Base-by-base conservation (phyloP, 345 rosid genomes). In the Odontarrhena argentea region DNA sequence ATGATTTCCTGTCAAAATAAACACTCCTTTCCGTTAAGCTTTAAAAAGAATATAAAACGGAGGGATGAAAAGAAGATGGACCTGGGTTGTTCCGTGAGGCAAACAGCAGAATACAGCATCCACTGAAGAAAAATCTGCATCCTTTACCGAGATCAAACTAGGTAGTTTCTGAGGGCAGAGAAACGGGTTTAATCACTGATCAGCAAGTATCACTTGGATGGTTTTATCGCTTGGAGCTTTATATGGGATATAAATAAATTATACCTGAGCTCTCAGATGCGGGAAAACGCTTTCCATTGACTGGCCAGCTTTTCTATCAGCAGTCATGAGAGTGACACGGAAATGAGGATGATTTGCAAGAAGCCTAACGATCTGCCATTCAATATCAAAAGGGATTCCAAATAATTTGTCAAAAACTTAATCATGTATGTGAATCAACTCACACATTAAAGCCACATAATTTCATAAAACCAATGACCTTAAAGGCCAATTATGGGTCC, bases 301-400 rank as follows among this genome's bases (percentile, higher is more conserved):
- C 67, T 89, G 93, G n/a, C 99, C 97, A 49, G 98, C 97, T 81
- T 95, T 95, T 77, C 96, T 89, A 74, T 95, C 99, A 34, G 99
- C 97, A 62, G 97, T 95, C 96, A 91, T 88, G 52, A 89, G 63
- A 36, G 85, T 81, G 67, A 95, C 80, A 35, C 82, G 78, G 15
- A 88, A 89, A 65, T 81, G 79, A 3, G 93, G 89, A 84, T 95
- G 96, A 68, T 81, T 88, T 45, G 84, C 83, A 11, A 95, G 85
- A 30, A 91, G 89, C 65, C 99, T 76, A 43, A 91, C 86, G 34
- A 91, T 87, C 99, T 91, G 87, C 65, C 47, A 79, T 36, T 67
- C 45, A 28, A 71, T 13, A 22, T 42, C 22, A 8, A 1, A 63
- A 10, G 10, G 26, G 15, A 58, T 25, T 42, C 15, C 9, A 11